phyloP scores from a whole-genome alignment of 1,284 basidiomycete species.

The Porogramme epimiltina region DNA sequence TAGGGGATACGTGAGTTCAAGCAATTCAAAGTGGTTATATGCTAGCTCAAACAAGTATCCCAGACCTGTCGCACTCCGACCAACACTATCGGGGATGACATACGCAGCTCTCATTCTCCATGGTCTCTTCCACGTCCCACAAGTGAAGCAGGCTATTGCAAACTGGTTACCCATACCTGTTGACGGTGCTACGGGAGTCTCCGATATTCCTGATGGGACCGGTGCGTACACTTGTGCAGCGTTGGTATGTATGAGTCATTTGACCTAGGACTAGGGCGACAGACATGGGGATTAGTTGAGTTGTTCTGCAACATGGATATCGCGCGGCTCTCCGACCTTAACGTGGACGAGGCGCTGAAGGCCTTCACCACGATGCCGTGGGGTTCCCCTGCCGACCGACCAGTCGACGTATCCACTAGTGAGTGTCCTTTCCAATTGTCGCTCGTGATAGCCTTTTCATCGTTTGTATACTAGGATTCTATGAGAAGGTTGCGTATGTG shows the following conservation, averaged over 20 bases:
- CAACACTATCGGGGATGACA: constrained; percentile 47
- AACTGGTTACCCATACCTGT: constrained; percentile 41
- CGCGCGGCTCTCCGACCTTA: constrained; percentile 42
- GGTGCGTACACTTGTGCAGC: constrained; percentile 31
- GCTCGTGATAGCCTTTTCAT: neutral
- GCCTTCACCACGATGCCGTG: constrained; percentile 39
- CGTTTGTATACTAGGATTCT: constrained; percentile 38
- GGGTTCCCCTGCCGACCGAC: constrained; percentile 33
- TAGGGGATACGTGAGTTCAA: constrained; percentile 54
- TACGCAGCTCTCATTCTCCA: constrained; percentile 68
- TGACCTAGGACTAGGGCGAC: constrained; percentile 29
- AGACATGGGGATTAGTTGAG: constrained; percentile 58
- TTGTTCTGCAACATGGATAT: constrained; percentile 67
- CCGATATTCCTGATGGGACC: constrained; percentile 29
- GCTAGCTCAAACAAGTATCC: neutral
- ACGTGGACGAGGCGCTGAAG: constrained; percentile 38
- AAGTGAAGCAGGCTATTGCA: constrained; percentile 57
- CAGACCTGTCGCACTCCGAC: constrained; percentile 68
- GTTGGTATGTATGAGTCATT: too few species aligned
- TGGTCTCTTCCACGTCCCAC: constrained; percentile 65
- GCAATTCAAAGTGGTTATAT: neutral
- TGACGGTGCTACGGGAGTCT: constrained; percentile 4
- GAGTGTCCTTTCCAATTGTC: constrained; percentile 4
- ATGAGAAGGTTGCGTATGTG: constrained; percentile 34
- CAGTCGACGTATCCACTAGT: constrained; percentile 45